Evolutionary conservation across 73 alveolate genomes (phyloP).

Genomic region (Symbiodinium pilosum): DNA sequence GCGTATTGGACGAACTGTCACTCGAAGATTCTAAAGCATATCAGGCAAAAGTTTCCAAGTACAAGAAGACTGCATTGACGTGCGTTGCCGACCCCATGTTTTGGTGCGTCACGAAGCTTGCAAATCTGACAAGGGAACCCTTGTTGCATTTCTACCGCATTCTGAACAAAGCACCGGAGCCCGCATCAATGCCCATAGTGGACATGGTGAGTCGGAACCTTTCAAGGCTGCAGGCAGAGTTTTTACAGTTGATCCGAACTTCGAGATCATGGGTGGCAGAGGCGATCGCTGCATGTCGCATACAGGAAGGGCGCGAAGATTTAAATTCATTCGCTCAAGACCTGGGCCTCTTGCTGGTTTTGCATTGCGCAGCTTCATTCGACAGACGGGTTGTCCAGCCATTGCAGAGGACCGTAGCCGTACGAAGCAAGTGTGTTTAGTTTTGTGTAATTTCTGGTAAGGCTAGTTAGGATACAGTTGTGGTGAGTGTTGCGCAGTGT

Average conservation of each 20-base stretch:
- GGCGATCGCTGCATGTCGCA: not conserved
- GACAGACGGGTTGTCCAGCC: not conserved
- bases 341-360: not conserved
- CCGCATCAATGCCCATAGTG: not conserved
- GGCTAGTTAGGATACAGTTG: too few relatives aligned
- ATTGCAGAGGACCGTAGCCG: too few relatives aligned
- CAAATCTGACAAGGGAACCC: not conserved
- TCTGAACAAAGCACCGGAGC: not conserved
- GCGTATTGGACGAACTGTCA: conserved; percentile 13
- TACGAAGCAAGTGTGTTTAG: too few relatives aligned
- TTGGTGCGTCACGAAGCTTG: not conserved
- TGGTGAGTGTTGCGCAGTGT: too few relatives aligned
- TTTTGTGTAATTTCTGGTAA: too few relatives aligned
- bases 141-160: conserved; percentile 12
- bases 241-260: not conserved
- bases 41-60: not conserved
- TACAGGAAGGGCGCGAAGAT: not conserved
- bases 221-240: not conserved
- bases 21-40: not conserved
- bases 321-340: too few relatives aligned
- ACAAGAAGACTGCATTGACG: not conserved
- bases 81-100: not conserved
- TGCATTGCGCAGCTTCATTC: conserved; percentile 26
- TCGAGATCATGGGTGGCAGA: not conserved
- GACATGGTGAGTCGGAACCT: not conserved